Percentiles rank a stretch among this genome's conserved stretches.
Conservation (phyloP, 305 asterid genomes). For the Andrographis paniculata region DNA sequence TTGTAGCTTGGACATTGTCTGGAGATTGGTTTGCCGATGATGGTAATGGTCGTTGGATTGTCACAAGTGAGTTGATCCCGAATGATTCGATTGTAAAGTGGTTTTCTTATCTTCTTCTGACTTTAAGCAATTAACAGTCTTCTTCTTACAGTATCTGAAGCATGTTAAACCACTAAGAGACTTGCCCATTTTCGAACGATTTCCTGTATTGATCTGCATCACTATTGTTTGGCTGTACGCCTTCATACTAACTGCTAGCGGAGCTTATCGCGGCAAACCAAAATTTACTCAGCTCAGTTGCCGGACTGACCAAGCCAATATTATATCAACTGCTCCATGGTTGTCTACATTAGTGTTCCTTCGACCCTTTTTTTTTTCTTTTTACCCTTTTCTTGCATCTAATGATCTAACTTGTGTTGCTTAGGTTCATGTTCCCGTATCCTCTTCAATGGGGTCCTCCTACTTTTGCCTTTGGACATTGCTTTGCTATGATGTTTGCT, state of each 20-base stretch:
- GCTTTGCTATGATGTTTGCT: conserved; percentile 96
- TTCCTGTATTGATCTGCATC: conserved; percentile 72
- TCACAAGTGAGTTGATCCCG: conserved; percentile 64
- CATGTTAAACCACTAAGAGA: conserved; percentile 76
- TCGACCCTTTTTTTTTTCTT: background rate
- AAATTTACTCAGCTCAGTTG: conserved; percentile 59
- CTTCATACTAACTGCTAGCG: conserved; percentile 76
- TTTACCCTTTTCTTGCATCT: conserved; percentile 1
- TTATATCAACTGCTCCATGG: conserved; percentile 95
- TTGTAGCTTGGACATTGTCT: conserved; percentile 86
- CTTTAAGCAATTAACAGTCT: conserved; percentile 22
- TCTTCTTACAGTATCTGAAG: conserved; percentile 78
- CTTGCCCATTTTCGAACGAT: conserved; percentile 87
- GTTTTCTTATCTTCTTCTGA: conserved; percentile 8
- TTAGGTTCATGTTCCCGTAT: conserved; percentile 90
- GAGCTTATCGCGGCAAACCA: conserved; percentile 68
- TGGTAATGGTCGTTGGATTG: conserved; percentile 65
- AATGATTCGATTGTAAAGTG: conserved; percentile 9
- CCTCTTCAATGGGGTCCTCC: conserved; percentile 99
- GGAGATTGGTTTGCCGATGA: conserved; percentile 91
- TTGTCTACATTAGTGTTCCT: conserved; percentile 20
- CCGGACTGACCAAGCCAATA: conserved; percentile 76
- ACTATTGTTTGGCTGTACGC: conserved; percentile 78
- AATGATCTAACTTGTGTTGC: conserved; percentile 13
- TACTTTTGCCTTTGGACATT: conserved; percentile 86